A percentile compares a stretch with the other conserved stretches of the same genome.
These are phyloP conservation scores for Clathrospora elynae DNA, from an alignment of 2,329 filamentous ascomycete genomes.

Conservation along the genomic window DNA sequence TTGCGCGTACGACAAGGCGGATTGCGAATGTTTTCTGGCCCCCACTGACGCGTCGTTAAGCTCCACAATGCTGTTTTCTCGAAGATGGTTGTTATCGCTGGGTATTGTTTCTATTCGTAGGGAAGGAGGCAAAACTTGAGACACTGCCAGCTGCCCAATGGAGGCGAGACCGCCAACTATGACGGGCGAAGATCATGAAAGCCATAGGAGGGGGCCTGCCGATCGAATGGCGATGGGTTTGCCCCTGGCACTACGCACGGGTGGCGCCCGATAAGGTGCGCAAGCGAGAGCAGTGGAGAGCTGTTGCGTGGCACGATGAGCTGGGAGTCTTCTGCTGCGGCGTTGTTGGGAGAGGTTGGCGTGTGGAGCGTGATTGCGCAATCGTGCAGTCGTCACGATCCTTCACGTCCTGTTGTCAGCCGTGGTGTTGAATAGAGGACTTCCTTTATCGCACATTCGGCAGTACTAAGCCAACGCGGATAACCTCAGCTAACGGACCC, in stretches of 20 bases:
- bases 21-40: no score
- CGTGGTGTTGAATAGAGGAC: neutral
- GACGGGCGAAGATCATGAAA: slow-evolving; percentile 9
- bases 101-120: neutral
- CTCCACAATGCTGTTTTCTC: no score
- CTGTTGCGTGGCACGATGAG: slow-evolving; percentile 22
- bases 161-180: slow-evolving; percentile 2
- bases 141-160: slow-evolving; percentile 3
- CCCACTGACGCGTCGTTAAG: no score
- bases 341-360: slow-evolving; percentile 2
- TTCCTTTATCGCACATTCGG: neutral
- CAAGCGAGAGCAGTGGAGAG: slow-evolving; percentile 17
- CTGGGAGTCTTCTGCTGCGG: neutral
- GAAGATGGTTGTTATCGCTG: no score
- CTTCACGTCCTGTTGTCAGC: no score
- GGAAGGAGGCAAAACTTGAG: slow-evolving; percentile 1
- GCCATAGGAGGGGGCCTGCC: slow-evolving; percentile 5
- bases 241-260: slow-evolving; percentile 17
- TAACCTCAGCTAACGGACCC: slow-evolving; percentile 14
- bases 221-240: slow-evolving; percentile 15
- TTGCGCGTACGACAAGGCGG: no score
- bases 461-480: neutral
- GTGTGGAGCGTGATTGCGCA: no score
- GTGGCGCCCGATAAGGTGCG: slow-evolving; percentile 23
- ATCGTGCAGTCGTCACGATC: no score